Conservation (phyloP, 192 early-diverging fungal genomes). For the Gamsiella multidivaricata region DNA sequence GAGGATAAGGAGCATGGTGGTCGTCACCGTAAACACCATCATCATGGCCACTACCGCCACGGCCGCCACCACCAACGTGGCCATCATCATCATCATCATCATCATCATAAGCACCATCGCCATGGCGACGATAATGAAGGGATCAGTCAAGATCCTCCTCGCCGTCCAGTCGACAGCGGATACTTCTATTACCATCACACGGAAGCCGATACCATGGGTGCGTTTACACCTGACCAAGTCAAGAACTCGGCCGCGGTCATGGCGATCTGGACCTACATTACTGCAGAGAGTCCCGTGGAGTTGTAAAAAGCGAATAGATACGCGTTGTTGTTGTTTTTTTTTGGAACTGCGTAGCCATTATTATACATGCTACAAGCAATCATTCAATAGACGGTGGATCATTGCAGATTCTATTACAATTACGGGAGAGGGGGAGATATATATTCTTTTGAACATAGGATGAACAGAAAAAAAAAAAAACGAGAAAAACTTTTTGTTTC, state of each 20-base stretch:
- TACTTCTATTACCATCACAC: constrained; percentile 74
- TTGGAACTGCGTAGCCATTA: background rate
- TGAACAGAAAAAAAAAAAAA: no score
- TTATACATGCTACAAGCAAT: no score
- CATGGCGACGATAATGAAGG: background rate
- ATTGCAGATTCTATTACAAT: no score
- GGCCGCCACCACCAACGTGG: constrained; percentile 2
- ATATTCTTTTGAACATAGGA: no score
- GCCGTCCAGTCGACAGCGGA: constrained; percentile 47
- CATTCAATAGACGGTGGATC: no score
- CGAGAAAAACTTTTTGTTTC: no score
- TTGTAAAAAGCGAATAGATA: no score
- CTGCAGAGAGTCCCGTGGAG: constrained; percentile 58
- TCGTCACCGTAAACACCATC: constrained; percentile 4
- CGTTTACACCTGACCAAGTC: constrained; percentile 63
- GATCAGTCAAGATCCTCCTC: constrained; percentile 17
- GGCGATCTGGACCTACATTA: constrained; percentile 68
- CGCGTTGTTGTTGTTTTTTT: background rate
- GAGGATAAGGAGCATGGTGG: background rate
- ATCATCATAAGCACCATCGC: constrained; percentile 17
- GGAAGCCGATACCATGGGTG: constrained; percentile 61
- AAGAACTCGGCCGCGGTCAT: constrained; percentile 67
- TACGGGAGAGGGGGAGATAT: no score
- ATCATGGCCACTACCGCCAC: constrained; percentile 1
- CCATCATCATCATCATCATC: constrained; percentile 6